Percentiles rank a stretch among this genome's conserved stretches.
phyloP scores from a whole-genome alignment of 2,329 filamentous ascomycete species.

The Colletotrichum sp. region DNA sequence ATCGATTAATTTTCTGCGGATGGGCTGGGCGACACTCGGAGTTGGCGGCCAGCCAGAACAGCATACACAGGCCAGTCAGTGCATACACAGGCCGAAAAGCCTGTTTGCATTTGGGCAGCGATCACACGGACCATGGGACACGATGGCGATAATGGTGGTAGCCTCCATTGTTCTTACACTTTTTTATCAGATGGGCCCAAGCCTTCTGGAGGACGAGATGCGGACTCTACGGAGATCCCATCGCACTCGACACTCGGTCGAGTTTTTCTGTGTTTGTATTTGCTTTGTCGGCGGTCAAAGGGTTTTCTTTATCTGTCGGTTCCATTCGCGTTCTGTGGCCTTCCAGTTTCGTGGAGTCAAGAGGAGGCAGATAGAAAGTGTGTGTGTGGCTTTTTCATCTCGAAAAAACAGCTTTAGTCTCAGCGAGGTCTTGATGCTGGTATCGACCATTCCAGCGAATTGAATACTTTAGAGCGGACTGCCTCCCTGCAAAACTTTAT shows the following conservation, averaged over 20 bases:
- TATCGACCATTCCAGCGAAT: constrained; percentile 19
- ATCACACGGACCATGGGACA: constrained; percentile 18
- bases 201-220: constrained; percentile 1
- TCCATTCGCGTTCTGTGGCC: constrained; percentile 12
- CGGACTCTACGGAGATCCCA: neutral
- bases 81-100: constrained; percentile 1
- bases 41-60: neutral
- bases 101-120: constrained; percentile 13
- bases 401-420: constrained; percentile 11
- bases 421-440: constrained; percentile 19
- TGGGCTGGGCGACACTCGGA: constrained; percentile 3
- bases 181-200: constrained; percentile 13
- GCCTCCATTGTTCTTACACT: constrained; percentile 5
- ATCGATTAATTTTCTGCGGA: constrained; percentile 31
- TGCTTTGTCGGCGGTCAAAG: constrained; percentile 13
- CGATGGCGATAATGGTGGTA: constrained; percentile 7
- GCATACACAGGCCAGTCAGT: constrained; percentile 7
- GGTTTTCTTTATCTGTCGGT: constrained; percentile 10
- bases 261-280: constrained; percentile 7
- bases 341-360: constrained; percentile 7
- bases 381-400: constrained; percentile 5
- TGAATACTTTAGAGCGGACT: constrained; percentile 17
- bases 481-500: neutral
- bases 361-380: constrained; percentile 11
- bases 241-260: neutral